These are phyloP conservation scores for Kuraishia capsulata DNA, from an alignment of 805 yeast species.

Conservation along the genomic window DNA sequence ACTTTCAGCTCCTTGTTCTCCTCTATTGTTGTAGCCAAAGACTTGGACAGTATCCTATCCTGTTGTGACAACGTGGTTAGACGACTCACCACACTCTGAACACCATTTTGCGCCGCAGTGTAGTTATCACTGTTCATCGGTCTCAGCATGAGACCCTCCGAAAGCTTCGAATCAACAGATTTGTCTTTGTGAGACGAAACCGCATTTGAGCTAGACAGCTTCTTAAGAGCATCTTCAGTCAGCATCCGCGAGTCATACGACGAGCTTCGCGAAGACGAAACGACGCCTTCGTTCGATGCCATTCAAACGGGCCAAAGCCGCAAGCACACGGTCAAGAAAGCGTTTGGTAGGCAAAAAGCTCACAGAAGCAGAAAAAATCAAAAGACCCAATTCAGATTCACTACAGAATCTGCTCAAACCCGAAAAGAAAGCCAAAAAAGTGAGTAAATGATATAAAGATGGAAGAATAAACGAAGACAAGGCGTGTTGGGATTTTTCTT, in stretches of 20 bases:
- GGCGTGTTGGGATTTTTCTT: too few relatives aligned
- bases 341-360: too few relatives aligned
- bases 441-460: too few relatives aligned
- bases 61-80: not conserved
- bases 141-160: conserved; percentile 15
- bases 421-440: too few relatives aligned
- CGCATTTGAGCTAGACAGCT: not conserved
- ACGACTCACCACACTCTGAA: conserved; percentile 5
- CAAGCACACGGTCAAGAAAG: too few relatives aligned
- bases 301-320: too few relatives aligned
- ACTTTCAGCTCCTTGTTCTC: not conserved
- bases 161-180: conserved; percentile 1
- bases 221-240: conserved; percentile 4
- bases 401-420: too few relatives aligned
- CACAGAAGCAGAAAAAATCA: too few relatives aligned
- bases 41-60: not conserved
- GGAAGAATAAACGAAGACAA: too few relatives aligned
- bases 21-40: conserved; percentile 1
- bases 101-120: conserved; percentile 22
- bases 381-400: too few relatives aligned
- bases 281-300: too few relatives aligned
- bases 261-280: too few relatives aligned
- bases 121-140: conserved; percentile 23
- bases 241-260: conserved; percentile 1
- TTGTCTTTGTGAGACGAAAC: not conserved